These are phyloP conservation scores for Zelonia costaricensis DNA, from an alignment of 208 protist genomes.

Conservation along the genomic window DNA sequence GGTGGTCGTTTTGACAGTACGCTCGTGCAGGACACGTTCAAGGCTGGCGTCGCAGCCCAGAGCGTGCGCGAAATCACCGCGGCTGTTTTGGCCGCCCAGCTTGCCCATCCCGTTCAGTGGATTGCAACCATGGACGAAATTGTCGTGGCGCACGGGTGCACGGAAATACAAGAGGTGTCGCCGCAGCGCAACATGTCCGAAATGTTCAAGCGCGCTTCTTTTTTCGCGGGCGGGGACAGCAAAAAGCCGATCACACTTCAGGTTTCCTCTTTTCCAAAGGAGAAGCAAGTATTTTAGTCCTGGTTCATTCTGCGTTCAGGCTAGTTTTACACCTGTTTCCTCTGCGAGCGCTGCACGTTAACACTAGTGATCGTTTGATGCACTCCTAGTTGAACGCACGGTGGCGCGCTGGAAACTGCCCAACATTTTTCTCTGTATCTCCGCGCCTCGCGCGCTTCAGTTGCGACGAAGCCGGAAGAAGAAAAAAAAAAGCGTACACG, in stretches of 20 bases:
- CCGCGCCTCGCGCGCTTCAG: too few relatives aligned
- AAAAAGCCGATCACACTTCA: background rate
- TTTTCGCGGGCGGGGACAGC: conserved; percentile 10
- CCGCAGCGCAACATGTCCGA: conserved; percentile 63
- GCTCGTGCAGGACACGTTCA: conserved; percentile 46
- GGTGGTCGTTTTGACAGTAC: conserved; percentile 64
- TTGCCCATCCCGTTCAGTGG: conserved; percentile 85
- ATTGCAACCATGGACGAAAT: conserved; percentile 76
- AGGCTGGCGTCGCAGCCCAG: conserved; percentile 29
- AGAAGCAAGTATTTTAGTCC: conserved; percentile 21
- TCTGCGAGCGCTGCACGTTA: too few relatives aligned
- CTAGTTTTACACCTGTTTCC: too few relatives aligned
- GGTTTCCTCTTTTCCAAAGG: conserved; percentile 32
- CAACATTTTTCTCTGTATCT: too few relatives aligned
- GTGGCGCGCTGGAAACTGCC: too few relatives aligned
- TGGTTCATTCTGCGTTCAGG: conserved; percentile 2
- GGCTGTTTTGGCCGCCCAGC: conserved; percentile 70
- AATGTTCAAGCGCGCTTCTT: conserved; percentile 70
- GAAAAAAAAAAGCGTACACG: too few relatives aligned
- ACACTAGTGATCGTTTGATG: too few relatives aligned
- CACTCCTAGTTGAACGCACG: too few relatives aligned
- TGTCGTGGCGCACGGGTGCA: conserved; percentile 38
- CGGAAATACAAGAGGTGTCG: conserved; percentile 61
- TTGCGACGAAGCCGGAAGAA: too few relatives aligned
- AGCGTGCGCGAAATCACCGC: conserved; percentile 77